phyloP scores from a whole-genome alignment of 805 yeast genomes.

The Starmera caribaea region DNA sequence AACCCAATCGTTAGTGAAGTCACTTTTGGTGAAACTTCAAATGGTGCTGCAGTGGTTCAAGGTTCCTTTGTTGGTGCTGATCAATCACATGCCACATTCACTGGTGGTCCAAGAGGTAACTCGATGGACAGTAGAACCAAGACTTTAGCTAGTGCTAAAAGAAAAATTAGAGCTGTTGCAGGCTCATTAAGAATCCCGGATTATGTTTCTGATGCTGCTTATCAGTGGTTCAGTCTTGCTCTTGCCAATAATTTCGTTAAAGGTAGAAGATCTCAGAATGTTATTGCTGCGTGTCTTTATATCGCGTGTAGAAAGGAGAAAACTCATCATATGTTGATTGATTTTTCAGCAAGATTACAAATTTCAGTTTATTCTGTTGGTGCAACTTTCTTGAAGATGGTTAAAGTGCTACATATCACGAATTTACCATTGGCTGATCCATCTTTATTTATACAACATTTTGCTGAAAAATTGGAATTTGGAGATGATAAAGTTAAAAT shows the following conservation, averaged over 20 bases:
- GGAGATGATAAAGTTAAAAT: conserved; percentile 69
- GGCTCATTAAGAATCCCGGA: conserved; percentile 73
- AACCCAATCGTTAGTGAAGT: conserved; percentile 94
- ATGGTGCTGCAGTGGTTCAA: conserved; percentile 93
- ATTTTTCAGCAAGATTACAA: conserved; percentile 82
- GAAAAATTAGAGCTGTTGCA: conserved; percentile 74
- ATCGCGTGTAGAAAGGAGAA: conserved; percentile 87
- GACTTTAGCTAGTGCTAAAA: conserved; percentile 75
- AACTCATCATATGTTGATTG: conserved; percentile 93
- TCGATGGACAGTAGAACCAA: conserved; percentile 84
- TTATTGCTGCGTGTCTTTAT: conserved; percentile 88
- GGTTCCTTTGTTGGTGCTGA: conserved; percentile 91
- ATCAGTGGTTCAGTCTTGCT: conserved; percentile 84
- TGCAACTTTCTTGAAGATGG: conserved; percentile 89
- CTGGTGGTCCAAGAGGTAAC: conserved; percentile 57
- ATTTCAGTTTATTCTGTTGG: conserved; percentile 92
- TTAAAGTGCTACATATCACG: conserved; percentile 71
- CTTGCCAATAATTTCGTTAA: conserved; percentile 85
- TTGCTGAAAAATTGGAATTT: conserved; percentile 79
- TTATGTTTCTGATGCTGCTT: conserved; percentile 76
- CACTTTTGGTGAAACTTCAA: conserved; percentile 82
- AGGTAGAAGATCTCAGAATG: conserved; percentile 95
- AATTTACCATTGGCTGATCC: conserved; percentile 89
- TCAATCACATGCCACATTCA: conserved; percentile 62
- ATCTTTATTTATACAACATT: conserved; percentile 85